Conservation (phyloP, 2,329 filamentous ascomycete species). For the Amauroascus verrucosus region DNA sequence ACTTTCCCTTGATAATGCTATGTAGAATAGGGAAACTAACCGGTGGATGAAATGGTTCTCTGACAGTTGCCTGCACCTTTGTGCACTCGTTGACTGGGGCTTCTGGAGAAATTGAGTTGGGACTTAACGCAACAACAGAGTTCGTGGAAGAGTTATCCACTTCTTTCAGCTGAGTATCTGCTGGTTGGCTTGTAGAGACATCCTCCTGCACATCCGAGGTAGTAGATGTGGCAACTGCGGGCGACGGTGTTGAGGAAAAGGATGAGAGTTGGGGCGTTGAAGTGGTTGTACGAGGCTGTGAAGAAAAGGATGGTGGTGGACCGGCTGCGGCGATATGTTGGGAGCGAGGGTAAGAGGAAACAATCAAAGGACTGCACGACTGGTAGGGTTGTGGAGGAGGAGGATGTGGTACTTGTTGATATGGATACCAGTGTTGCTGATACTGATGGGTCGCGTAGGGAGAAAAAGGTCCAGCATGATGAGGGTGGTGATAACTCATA, state of each 20-base stretch:
- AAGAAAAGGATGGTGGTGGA: conserved; percentile 27
- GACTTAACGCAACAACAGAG: neutral
- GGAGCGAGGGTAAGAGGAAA: conserved; percentile 36
- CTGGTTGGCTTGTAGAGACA: conserved; percentile 19
- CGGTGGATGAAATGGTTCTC: conserved; percentile 18
- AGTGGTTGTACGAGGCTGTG: conserved; percentile 20
- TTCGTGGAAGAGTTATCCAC: conserved; percentile 16
- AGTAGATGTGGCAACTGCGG: conserved; percentile 21
- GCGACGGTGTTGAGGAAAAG: conserved; percentile 27
- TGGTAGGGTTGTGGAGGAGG: conserved; percentile 33
- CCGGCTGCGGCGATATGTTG: conserved; percentile 31
- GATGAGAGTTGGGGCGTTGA: conserved; percentile 29
- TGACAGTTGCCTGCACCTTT: conserved; percentile 17
- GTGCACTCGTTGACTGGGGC: conserved; percentile 18
- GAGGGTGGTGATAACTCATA: conserved; percentile 47
- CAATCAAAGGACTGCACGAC: conserved; percentile 35
- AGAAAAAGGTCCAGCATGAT: conserved; percentile 41
- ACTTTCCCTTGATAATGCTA: neutral
- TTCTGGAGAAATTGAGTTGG: conserved; percentile 7
- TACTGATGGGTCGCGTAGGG: conserved; percentile 39
- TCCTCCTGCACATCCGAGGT: conserved; percentile 26
- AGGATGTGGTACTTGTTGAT: conserved; percentile 31
- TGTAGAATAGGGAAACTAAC: conserved; percentile 19
- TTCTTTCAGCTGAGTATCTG: conserved; percentile 18
- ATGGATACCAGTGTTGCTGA: conserved; percentile 37